Conservation (phyloP, 257 asterid genomes). For the Solanum commersonii region DNA sequence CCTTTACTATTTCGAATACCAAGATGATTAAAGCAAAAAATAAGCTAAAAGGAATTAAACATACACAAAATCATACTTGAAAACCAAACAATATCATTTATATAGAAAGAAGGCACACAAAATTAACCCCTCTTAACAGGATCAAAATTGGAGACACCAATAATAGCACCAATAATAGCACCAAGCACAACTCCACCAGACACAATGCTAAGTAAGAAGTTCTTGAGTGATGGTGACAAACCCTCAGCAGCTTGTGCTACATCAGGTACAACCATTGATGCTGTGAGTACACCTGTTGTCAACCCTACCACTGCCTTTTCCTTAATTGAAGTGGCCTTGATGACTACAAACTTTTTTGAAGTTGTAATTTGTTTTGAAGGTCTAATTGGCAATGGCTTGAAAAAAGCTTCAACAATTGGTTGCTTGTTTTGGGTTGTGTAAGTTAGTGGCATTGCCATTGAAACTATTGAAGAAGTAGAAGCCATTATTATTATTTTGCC, state of each 20-base stretch:
- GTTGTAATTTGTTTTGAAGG: constrained; percentile 18
- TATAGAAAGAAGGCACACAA: not conserved
- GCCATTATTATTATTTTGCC: constrained; percentile 35
- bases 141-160: constrained; percentile 76
- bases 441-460: constrained; percentile 51
- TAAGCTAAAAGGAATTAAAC: not conserved
- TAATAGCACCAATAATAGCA: constrained; percentile 51
- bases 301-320: constrained; percentile 62
- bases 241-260: constrained; percentile 67
- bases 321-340: constrained; percentile 44
- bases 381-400: constrained; percentile 45
- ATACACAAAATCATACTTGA: not conserved
- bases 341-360: constrained; percentile 40
- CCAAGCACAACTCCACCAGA: constrained; percentile 69
- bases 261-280: constrained; percentile 57
- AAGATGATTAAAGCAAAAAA: not conserved
- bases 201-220: constrained; percentile 58
- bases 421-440: constrained; percentile 36
- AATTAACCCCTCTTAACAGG: constrained; percentile 74
- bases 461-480: constrained; percentile 57
- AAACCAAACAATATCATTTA: not conserved
- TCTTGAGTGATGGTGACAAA: constrained; percentile 62
- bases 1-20: not conserved
- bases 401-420: constrained; percentile 25
- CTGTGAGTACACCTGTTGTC: constrained; percentile 66